Base-by-base conservation (phyloP, 495 filamentous ascomycete species). In the Penicillium lagena region DNA sequence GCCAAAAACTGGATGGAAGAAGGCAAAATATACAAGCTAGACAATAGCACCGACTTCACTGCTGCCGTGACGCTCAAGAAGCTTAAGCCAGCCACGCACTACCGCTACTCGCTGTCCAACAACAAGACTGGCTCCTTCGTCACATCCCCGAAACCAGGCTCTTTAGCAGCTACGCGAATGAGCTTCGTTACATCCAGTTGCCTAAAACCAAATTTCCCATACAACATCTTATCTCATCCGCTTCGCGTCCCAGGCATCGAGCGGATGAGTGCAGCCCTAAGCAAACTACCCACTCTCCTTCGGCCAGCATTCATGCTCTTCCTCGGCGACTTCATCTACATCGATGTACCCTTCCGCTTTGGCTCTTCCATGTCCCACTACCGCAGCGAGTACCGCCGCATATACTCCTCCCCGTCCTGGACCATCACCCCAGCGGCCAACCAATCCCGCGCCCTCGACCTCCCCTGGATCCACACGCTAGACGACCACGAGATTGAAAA, bases 321-420 rank as follows among this genome's bases (percentile, higher is more conserved):
- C 72, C 80, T 98, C 0, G 93, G 91, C n/a, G 93, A 98, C 59
- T 98, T 96, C 61, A 95, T 98, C 60, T 98, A 98, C 60, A 83
- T 94, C 49, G 93, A 98, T 46, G 89, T 96, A 0, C 93, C 93
- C 0, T 72, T 78, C 28, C 81, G 83, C 31, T 85, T 89, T 51
- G 90, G 88, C 10, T 80, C 72, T 13, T 72, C 77, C 4, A 68
- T 76, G 9, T 80, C 86, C 37, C 80, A 83, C 56, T 96, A 96
- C 64, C 82, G 93, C 30, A 76, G 85, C 49, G 88, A 96, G 59
- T 98, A 98, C 62, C 83, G 91, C 17, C 87, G 91, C 51, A 79
- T 96, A 29, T 98, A 98, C 58, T 81, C 87, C 2, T 96, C 90
- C 7, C 93, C 93, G 0, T 89, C 91, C 53, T 96, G 90, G 91